Evolutionary conservation across 2,329 filamentous ascomycete species (phyloP), one percentile per base, ranked within the genome.

Genomic region (Aspergillus sergii): DNA sequence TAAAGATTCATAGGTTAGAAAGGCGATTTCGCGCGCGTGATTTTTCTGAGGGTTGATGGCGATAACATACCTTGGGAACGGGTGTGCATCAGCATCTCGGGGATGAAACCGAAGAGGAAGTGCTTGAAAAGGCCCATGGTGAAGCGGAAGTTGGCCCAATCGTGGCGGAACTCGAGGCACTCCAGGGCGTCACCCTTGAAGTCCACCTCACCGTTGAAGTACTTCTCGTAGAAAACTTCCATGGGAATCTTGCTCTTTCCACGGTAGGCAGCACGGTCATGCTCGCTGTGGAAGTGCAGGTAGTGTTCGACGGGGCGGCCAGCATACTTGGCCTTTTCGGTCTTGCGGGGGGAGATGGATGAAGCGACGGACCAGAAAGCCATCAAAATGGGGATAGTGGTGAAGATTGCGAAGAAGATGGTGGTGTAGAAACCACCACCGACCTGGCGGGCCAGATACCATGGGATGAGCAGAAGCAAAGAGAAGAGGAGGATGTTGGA

Each of bases 141-240:
- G 82, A 98, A 97, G 75, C 89, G 87, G 85, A 97, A 97, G 84
- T 87, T 95, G 71, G 93, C 92, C 95, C 95, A 98, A 80, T 99
- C 95, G 78, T 98, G 94, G 75, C 95, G 87, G 83, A 95, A 95
- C 81, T 98, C 95, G 80, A 98, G 82, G 55, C 92, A 84, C 76
- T 98, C 94, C 66, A 98, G 86, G 73, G 86, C 88, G 80, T 98
- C 95, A 63, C 93, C 94, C 79, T 97, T 98, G 86, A 97, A 94
- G 72, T 97, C 93, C 67, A 97, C 93, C 63, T 96, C 89, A 63
- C 92, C 93, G 75, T 95, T 91, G 80, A 98, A 96, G 85, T 97
- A 98, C 91, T 94, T 96, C 81, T 97, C 94, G 77, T 96, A 89
- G 85, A 98, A 98, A 28, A 93, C 96, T 83, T 96, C 90, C 76